Conservation (phyloP, 140 eudicot species). For the Bidens hawaiensis region DNA sequence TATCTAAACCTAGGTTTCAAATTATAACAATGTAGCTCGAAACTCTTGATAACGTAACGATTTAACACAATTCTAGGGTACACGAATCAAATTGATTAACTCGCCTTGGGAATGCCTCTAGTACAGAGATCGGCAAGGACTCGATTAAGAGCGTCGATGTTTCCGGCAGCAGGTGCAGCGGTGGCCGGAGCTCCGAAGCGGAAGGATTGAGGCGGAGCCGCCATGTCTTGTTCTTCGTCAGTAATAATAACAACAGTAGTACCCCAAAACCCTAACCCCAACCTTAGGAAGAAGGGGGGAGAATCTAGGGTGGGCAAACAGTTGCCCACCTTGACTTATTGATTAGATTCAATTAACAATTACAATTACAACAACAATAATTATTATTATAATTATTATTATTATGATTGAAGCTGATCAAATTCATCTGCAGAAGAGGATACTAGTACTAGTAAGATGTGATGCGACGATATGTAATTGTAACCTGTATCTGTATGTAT, state of each 20-base stretch:
- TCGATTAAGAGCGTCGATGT: conserved; percentile 67
- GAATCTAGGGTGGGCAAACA: conserved; percentile 40
- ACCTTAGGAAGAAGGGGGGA: conserved; percentile 40
- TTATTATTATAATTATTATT: too few species aligned
- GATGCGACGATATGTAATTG: too few species aligned
- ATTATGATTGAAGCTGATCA: too few species aligned
- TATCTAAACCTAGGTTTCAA: too few species aligned
- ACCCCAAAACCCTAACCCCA: conserved; percentile 45
- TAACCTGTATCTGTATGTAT: too few species aligned
- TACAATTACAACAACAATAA: too few species aligned
- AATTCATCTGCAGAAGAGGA: too few species aligned
- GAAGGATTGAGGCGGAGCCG: conserved; percentile 47
- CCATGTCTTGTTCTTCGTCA: conserved; percentile 19
- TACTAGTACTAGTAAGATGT: too few species aligned
- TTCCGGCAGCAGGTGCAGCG: conserved; percentile 47
- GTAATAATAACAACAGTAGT: not conserved
- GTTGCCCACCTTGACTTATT: conserved; percentile 33
- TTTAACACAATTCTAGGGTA: too few species aligned
- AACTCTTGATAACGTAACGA: not conserved
- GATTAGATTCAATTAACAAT: too few species aligned
- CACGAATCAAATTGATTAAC: not conserved
- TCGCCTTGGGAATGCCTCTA: conserved; percentile 70
- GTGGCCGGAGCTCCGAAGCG: conserved; percentile 53
- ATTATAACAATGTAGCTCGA: conserved; percentile 1
- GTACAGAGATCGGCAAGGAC: conserved; percentile 76